Evolutionary conservation across 257 asterid genomes (phyloP).

Genomic region (Solanum sejunctum): DNA sequence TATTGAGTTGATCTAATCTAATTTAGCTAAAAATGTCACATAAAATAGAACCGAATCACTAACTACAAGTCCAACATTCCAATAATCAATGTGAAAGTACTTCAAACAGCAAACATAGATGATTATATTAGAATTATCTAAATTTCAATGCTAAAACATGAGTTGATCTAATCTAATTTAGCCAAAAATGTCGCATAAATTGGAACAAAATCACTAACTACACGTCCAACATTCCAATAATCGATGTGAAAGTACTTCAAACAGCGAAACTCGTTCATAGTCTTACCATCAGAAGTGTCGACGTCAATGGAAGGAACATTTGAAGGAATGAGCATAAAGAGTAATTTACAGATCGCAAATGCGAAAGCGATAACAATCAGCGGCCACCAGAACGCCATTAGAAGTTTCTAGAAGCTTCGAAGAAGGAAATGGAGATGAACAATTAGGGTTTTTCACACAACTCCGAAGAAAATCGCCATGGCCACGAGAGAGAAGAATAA

Average conservation of each 20-base stretch:
- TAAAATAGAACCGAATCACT: background rate
- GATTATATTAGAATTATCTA: too few relatives aligned
- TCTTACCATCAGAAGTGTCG: conserved; percentile 80
- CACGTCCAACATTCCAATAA: background rate
- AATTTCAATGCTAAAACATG: too few relatives aligned
- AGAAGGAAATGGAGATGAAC: background rate
- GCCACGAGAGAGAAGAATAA: background rate
- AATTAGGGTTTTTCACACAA: background rate
- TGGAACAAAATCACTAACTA: background rate
- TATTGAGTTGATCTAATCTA: background rate
- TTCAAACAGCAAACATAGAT: background rate
- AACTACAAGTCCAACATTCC: background rate
- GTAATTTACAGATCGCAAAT: conserved; percentile 66
- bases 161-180: background rate
- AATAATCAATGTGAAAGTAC: background rate
- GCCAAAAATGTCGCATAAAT: background rate
- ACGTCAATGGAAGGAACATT: conserved; percentile 91
- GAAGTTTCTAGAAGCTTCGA: background rate
- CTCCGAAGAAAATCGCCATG: background rate
- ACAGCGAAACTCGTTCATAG: background rate
- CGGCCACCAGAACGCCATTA: conserved; percentile 97
- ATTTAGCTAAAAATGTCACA: background rate
- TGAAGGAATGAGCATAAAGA: conserved; percentile 76
- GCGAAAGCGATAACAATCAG: conserved; percentile 61
- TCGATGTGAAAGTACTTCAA: background rate